Conservation (phyloP, 441 rosid genomes). For the Croton laevigatus region DNA sequence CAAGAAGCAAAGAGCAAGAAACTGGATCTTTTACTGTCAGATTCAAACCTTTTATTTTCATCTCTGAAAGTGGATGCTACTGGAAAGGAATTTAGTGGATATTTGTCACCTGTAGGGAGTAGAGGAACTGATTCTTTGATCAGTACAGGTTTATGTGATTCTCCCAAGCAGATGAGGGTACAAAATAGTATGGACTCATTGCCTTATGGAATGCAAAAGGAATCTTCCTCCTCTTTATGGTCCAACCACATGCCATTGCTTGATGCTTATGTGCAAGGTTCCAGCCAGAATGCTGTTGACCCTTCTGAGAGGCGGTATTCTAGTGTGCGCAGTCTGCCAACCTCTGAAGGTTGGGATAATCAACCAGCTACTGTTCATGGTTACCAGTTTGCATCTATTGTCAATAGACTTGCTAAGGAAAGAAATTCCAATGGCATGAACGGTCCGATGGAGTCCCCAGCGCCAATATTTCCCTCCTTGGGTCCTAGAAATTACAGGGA, state of each 20-base stretch:
- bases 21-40: slow-evolving; percentile 53
- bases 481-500: slow-evolving; percentile 53
- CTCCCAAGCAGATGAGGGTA: slow-evolving; percentile 55
- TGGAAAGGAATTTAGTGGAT: slow-evolving; percentile 51
- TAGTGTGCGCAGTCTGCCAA: slow-evolving; percentile 55
- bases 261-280: slow-evolving; percentile 53
- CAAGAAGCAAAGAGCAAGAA: slow-evolving; percentile 66
- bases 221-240: slow-evolving; percentile 51
- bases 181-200: slow-evolving; percentile 55
- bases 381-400: slow-evolving; percentile 60
- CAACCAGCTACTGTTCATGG: slow-evolving; percentile 91
- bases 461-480: slow-evolving; percentile 43
- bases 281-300: slow-evolving; percentile 39
- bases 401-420: slow-evolving; percentile 53
- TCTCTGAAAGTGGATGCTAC: slow-evolving; percentile 44
- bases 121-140: slow-evolving; percentile 52
- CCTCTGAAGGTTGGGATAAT: slow-evolving; percentile 57
- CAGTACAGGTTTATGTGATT: slow-evolving; percentile 47
- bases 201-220: slow-evolving; percentile 51
- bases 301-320: slow-evolving; percentile 61
- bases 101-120: slow-evolving; percentile 43
- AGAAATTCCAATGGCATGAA: slow-evolving; percentile 45
- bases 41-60: slow-evolving; percentile 43
- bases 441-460: slow-evolving; percentile 54
- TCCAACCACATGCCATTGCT: slow-evolving; percentile 51